phyloP scores from a whole-genome alignment of 345 rosid species.

The Syzygium grande region DNA sequence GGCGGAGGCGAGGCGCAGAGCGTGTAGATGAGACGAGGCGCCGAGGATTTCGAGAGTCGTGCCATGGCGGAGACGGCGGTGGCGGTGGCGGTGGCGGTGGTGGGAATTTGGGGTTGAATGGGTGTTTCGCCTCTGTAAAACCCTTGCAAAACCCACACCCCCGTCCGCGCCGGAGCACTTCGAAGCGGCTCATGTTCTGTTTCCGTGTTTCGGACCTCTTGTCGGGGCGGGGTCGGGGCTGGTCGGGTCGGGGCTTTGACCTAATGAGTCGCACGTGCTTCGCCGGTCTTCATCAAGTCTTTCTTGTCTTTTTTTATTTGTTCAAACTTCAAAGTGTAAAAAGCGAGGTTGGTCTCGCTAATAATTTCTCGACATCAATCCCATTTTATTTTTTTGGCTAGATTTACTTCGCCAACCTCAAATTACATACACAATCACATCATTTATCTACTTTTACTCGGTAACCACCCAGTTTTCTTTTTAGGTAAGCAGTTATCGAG shows the following conservation, averaged over 20 bases:
- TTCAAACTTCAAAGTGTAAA: background rate
- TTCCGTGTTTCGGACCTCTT: no score
- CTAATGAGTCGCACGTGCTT: background rate
- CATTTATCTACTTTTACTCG: background rate
- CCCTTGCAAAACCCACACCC: background rate
- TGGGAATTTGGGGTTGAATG: background rate
- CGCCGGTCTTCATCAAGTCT: background rate
- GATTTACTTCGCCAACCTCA: background rate
- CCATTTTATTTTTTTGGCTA: background rate
- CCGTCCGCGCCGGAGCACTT: background rate
- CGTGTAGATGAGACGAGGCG: constrained; percentile 31
- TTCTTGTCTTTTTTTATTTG: background rate
- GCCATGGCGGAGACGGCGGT: constrained; percentile 22
- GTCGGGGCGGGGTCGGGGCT: no score
- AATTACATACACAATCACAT: background rate
- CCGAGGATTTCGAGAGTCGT: constrained; percentile 34
- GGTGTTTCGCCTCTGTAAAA: background rate
- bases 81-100: background rate
- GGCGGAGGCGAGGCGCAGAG: constrained; percentile 20
- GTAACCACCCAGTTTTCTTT: background rate
- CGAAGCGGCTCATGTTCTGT: background rate
- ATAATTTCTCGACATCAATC: background rate
- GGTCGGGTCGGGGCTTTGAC: background rate
- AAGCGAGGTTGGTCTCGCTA: background rate
- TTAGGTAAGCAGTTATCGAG: rapidly evolving